Evolutionary conservation across 129 eudicot genomes (phyloP).

Genomic region (Centrapalus pauciflorus): DNA sequence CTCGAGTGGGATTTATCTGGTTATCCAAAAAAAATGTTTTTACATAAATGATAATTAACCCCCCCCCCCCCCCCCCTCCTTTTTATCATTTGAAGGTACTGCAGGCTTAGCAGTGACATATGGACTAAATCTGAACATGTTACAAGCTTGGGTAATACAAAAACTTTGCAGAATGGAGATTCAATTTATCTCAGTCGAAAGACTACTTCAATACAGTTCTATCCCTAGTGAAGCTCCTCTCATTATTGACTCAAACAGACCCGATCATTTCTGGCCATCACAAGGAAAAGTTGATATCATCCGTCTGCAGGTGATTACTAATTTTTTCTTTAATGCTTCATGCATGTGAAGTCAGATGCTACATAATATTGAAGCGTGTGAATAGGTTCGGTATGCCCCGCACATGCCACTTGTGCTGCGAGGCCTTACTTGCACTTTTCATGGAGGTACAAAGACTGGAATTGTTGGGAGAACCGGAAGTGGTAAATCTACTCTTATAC

Average conservation of each 20-base stretch:
- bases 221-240: slow-evolving; percentile 84
- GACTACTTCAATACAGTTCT: slow-evolving; percentile 72
- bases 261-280: slow-evolving; percentile 60
- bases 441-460: slow-evolving; percentile 83
- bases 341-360: not conserved
- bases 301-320: slow-evolving; percentile 50
- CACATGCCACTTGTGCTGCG: slow-evolving; percentile 92
- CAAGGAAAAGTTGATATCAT: slow-evolving; percentile 62
- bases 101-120: slow-evolving; percentile 92
- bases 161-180: slow-evolving; percentile 68
- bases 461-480: slow-evolving; percentile 97
- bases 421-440: slow-evolving; percentile 81
- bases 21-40: no score
- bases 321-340: not conserved
- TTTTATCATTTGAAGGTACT: slow-evolving; percentile 46
- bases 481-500: slow-evolving; percentile 93
- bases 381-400: slow-evolving; percentile 81
- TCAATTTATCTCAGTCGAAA: slow-evolving; percentile 78
- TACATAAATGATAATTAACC: not conserved
- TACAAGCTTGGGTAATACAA: slow-evolving; percentile 67
- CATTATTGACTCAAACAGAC: slow-evolving; percentile 53
- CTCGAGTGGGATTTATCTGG: no score
- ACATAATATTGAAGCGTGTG: not conserved
- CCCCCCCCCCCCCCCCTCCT: not conserved
- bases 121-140: slow-evolving; percentile 64